These are phyloP conservation scores for Juglanconis oblonga DNA, from an alignment of 2,329 filamentous ascomycete genomes.

Conservation along the genomic window DNA sequence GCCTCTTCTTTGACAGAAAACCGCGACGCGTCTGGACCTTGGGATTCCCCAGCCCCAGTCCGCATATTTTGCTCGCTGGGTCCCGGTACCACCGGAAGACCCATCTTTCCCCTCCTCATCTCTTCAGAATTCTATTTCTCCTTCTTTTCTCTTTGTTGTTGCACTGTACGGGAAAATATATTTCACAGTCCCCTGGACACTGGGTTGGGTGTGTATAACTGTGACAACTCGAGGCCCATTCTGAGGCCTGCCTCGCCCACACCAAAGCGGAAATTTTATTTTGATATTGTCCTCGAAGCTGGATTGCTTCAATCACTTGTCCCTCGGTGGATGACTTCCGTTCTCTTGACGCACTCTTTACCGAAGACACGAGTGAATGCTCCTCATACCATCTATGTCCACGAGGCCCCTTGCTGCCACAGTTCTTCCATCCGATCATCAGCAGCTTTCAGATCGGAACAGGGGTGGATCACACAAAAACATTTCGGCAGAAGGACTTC, in stretches of 20 bases:
- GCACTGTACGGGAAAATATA: background rate
- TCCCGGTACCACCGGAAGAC: background rate
- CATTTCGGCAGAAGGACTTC: background rate
- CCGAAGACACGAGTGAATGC: background rate
- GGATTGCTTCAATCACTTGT: background rate
- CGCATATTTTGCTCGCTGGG: background rate
- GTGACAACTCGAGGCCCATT: background rate
- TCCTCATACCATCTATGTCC: background rate
- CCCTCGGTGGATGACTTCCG: background rate
- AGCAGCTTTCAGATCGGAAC: background rate
- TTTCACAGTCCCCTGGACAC: background rate
- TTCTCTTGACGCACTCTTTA: background rate
- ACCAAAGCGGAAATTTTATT: slow-evolving; percentile 1
- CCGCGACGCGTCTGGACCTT: background rate
- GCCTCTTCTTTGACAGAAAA: background rate
- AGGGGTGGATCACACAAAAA: background rate
- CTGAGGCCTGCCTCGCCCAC: background rate
- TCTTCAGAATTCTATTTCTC: slow-evolving; percentile 4
- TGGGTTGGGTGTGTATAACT: background rate
- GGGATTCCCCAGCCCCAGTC: background rate
- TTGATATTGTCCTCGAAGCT: background rate
- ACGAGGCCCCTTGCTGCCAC: background rate
- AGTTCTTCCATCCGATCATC: background rate
- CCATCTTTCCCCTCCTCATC: slow-evolving; percentile 7
- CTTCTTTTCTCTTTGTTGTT: slow-evolving; percentile 6